These are phyloP conservation scores for Bipolaris victoriae DNA, from an alignment of 2,329 filamentous ascomycete species.

Conservation along the genomic window DNA sequence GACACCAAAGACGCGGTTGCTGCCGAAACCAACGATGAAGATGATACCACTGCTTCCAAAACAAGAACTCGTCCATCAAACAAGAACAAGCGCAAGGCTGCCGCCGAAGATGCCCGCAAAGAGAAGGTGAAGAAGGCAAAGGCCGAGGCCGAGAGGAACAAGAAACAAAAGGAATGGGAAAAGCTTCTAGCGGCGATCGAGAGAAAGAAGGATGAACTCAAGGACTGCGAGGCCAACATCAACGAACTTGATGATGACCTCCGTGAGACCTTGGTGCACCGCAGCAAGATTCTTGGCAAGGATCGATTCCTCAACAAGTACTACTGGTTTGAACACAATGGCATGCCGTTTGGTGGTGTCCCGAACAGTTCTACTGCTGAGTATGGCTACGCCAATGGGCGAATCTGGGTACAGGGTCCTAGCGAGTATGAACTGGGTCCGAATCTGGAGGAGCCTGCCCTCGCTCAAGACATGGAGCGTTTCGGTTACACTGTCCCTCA, in stretches of 20 bases:
- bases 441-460: constrained; percentile 61
- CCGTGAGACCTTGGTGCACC: constrained; percentile 89
- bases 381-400: constrained; percentile 90
- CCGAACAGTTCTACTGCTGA: constrained; percentile 85
- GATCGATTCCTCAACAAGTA: constrained; percentile 98
- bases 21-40: constrained; percentile 70
- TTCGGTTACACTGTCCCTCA: constrained; percentile 85
- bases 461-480: constrained; percentile 75
- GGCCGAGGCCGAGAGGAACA: constrained; percentile 65
- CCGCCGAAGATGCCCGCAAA: constrained; percentile 64
- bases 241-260: constrained; percentile 87
- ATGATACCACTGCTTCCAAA: constrained; percentile 62
- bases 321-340: constrained; percentile 99
- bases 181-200: constrained; percentile 88
- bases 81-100: constrained; percentile 77
- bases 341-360: constrained; percentile 92
- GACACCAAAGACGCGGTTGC: constrained; percentile 69
- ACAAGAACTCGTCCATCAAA: constrained; percentile 62
- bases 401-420: constrained; percentile 95
- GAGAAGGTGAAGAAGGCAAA: constrained; percentile 70
- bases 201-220: constrained; percentile 80
- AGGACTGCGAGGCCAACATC: constrained; percentile 84
- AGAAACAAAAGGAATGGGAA: constrained; percentile 84
- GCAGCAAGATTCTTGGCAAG: constrained; percentile 86
- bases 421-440: constrained; percentile 78